A percentile compares a stretch with the other conserved stretches of the same genome.
Conservation (phyloP, 1,139 yeast species). For the Candida sanyaensis region DNA sequence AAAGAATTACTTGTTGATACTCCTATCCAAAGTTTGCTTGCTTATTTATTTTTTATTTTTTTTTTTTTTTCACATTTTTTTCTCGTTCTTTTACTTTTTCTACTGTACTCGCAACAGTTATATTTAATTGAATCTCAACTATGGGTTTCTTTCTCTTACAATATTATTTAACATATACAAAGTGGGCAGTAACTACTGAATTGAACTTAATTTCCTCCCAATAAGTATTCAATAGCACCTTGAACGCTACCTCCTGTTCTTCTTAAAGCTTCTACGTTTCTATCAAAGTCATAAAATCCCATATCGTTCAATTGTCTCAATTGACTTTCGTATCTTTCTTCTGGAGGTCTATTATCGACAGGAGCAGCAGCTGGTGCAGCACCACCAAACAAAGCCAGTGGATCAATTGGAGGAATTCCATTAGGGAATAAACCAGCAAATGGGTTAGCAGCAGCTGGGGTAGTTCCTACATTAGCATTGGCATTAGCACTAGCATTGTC, state of each 20-base stretch:
- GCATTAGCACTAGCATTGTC: conserved; percentile 25
- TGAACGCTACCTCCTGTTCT: conserved; percentile 97
- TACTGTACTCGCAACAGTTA: not conserved
- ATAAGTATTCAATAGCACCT: conserved; percentile 89
- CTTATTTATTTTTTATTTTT: not conserved
- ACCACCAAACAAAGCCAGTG: conserved; percentile 50
- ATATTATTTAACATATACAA: not conserved
- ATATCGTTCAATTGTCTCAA: conserved; percentile 92
- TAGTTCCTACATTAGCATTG: too few species aligned
- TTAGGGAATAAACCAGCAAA: conserved; percentile 49
- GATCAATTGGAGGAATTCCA: conserved; percentile 38
- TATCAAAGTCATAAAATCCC: conserved; percentile 93
- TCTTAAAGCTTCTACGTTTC: conserved; percentile 87
- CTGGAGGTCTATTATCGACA: conserved; percentile 88
- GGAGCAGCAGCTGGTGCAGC: conserved; percentile 42
- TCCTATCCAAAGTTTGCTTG: not conserved
- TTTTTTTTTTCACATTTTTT: not conserved
- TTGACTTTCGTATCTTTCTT: conserved; percentile 89
- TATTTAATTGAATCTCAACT: not conserved
- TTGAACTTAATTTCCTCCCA: conserved; percentile 23
- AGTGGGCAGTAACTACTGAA: not conserved
- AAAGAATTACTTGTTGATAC: not conserved
- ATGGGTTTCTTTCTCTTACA: not conserved
- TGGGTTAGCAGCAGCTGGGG: conserved; percentile 48
- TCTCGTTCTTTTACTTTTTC: not conserved